Base-by-base conservation (phyloP, 129 eudicot genomes). In the Centrapalus pauciflorus region DNA sequence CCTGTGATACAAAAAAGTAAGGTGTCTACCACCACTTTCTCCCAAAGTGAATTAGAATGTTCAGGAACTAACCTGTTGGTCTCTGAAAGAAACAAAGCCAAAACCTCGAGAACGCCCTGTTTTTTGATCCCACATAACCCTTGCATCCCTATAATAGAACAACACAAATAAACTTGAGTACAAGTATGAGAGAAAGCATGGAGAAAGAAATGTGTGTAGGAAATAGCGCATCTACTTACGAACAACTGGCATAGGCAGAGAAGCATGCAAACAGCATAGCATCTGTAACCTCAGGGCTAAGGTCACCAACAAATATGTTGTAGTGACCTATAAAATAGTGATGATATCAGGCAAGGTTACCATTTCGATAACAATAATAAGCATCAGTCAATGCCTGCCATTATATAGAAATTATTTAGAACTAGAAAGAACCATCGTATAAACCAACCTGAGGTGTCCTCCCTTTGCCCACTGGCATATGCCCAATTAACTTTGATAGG, bases 111-210 rank as follows among this genome's bases (percentile, higher is more conserved):
- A 89, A 56, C 95, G 96, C 3, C 94, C 95, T 30, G 94, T 89
- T 80, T 81, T 85, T 50, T 89, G 96, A 75, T 89, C 96, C 96
- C 96, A 89, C 96, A 89, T 89, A 24, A 89, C 97, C 79, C 90
- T 90, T 51, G 97, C 97, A 77, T 87, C 97, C 72, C 97, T 90
- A 46, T 5, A 68, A 30, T 20, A 24, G 27, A 45, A 29, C 27
- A 23, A 70, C 19, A 70, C 29, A 26, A 10, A 16, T 9, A 32
- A 61, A 17, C 16, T 9, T 12, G 21, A 8, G 61, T 14, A 49
- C 8, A 0, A 0, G 16, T 49, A 38, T 9, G 20, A 1, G 73
- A 54, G 23, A 17, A 10, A 9, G 28, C 7, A 28, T 5, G 2
- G 58, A 66, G 57, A 62, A 40, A 32, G 37, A 63, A 35, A 52